A percentile compares a stretch with the other conserved stretches of the same genome.
These are phyloP conservation scores for Ophiostoma piceae DNA, from an alignment of 2,329 filamentous ascomycete genomes.

Conservation along the genomic window DNA sequence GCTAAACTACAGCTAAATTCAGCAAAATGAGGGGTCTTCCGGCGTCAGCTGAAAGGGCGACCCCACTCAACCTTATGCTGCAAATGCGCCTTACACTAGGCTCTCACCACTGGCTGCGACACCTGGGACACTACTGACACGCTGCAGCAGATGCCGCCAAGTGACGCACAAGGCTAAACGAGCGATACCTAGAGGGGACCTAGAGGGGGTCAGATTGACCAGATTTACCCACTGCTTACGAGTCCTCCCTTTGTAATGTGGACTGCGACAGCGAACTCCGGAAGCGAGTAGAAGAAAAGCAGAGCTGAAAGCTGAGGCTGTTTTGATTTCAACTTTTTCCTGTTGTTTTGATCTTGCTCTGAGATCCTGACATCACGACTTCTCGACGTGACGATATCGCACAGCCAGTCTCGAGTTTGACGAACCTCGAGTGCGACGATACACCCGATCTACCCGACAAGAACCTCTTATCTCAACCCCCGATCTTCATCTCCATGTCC, in stretches of 20 bases:
- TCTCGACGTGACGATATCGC: background rate
- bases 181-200: background rate
- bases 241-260: background rate
- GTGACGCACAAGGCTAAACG: conserved; percentile 5
- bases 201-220: background rate
- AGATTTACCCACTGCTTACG: conserved; percentile 14
- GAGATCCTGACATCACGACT: background rate
- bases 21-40: background rate
- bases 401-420: background rate
- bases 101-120: background rate
- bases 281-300: background rate
- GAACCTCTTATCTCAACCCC: background rate
- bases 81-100: background rate
- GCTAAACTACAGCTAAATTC: background rate
- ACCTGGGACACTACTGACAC: background rate
- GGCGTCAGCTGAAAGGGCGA: background rate
- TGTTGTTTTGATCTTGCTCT: background rate
- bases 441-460: background rate
- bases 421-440: background rate
- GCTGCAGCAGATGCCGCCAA: background rate
- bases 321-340: background rate
- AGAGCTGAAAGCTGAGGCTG: background rate
- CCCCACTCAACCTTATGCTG: background rate
- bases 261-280: background rate
- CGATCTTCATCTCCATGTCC: conserved; percentile 15